Evolutionary conservation across 805 yeast species (phyloP).

Genomic region (Helenozyma rhizophorensis): DNA sequence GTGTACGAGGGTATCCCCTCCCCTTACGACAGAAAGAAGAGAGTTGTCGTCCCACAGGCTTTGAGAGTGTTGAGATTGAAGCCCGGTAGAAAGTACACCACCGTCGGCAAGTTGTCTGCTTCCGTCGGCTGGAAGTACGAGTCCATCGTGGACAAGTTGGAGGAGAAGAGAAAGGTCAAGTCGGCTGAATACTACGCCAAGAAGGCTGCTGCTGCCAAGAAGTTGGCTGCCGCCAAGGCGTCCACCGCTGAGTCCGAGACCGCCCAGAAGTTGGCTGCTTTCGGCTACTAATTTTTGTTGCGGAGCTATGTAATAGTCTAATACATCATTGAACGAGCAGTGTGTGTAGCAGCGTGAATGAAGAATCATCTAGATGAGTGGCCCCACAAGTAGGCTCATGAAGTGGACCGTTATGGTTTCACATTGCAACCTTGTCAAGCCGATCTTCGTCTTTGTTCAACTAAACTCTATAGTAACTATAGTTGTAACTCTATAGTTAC

Average conservation of each 20-base stretch:
- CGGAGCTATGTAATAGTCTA: constrained; percentile 13
- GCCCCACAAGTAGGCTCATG: too few species aligned
- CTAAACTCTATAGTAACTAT: too few species aligned
- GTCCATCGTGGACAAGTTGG: constrained; percentile 93
- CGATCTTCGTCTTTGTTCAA: too few species aligned
- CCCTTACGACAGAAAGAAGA: constrained; percentile 99
- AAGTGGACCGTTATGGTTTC: too few species aligned
- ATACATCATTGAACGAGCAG: constrained; percentile 15
- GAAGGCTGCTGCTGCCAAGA: constrained; percentile 95
- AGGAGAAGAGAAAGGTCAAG: constrained; percentile 99
- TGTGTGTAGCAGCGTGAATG: too few species aligned
- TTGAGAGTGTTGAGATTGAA: constrained; percentile 97
- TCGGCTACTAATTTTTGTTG: constrained; percentile 78
- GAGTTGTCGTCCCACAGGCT: constrained; percentile 99
- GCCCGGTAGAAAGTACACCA: constrained; percentile 99
- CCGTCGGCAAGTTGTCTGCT: constrained; percentile 92
- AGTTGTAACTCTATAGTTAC: too few species aligned
- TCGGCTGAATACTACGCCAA: constrained; percentile 98
- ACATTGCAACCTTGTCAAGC: too few species aligned
- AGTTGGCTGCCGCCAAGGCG: constrained; percentile 81
- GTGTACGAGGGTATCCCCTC: constrained; percentile 99
- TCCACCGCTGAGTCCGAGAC: constrained; percentile 87
- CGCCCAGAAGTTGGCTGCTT: constrained; percentile 88
- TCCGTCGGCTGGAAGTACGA: constrained; percentile 99
- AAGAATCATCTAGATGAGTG: too few species aligned